Evolutionary conservation across 192 early-diverging fungal genomes (phyloP).

Genomic region (Haplosporangium gracile): DNA sequence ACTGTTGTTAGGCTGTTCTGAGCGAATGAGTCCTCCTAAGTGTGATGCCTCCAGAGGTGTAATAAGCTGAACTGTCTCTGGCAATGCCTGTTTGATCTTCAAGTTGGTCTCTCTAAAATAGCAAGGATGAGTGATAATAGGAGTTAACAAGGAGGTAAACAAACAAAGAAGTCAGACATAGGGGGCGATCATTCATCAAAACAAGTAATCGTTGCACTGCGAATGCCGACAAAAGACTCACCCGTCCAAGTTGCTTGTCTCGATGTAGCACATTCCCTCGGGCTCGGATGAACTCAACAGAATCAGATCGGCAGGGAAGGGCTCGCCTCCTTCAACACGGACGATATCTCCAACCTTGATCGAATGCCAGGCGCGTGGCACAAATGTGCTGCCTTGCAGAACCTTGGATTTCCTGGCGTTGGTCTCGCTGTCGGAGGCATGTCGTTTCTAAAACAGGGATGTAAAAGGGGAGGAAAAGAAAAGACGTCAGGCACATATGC

Average conservation of each 20-base stretch:
- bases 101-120: slow-evolving; percentile 91
- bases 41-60: slow-evolving; percentile 76
- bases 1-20: slow-evolving; percentile 95
- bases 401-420: slow-evolving; percentile 77
- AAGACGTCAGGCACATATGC: neutral
- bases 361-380: slow-evolving; percentile 82
- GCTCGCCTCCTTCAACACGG: slow-evolving; percentile 87
- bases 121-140: neutral
- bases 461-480: neutral
- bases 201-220: neutral
- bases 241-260: slow-evolving; percentile 98
- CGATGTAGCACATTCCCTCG: slow-evolving; percentile 97
- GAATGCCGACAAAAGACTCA: slow-evolving; percentile 35
- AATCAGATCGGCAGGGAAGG: slow-evolving; percentile 94
- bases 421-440: slow-evolving; percentile 79
- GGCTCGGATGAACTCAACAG: slow-evolving; percentile 93
- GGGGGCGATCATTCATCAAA: neutral
- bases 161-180: neutral
- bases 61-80: slow-evolving; percentile 83
- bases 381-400: slow-evolving; percentile 74
- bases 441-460: slow-evolving; percentile 67
- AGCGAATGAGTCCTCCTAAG: slow-evolving; percentile 82
- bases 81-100: slow-evolving; percentile 94
- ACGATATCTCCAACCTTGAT: slow-evolving; percentile 95
- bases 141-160: neutral